A percentile compares a stretch with the other conserved stretches of the same genome.
Evolutionary conservation across 164 flowering plant species (phyloP).

Genomic region (Pachysandra terminalis): DNA sequence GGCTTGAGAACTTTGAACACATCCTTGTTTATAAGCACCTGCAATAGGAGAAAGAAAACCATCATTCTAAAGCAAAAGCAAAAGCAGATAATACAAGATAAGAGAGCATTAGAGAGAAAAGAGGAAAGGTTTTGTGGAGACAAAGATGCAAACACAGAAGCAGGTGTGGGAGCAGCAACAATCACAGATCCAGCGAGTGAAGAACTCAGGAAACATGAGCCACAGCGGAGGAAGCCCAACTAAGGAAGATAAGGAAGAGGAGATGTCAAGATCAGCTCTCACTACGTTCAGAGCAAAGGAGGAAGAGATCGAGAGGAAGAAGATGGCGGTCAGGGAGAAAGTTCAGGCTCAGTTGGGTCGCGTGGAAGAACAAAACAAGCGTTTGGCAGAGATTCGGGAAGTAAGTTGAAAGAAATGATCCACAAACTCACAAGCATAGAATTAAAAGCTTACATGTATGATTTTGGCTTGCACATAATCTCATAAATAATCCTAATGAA

Average conservation of each 20-base stretch:
- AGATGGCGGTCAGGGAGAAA: conserved; percentile 66
- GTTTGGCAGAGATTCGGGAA: conserved; percentile 69
- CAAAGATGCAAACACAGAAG: conserved; percentile 35
- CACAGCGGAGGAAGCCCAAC: conserved; percentile 30
- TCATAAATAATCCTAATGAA: no score
- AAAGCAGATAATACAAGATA: conserved; percentile 8
- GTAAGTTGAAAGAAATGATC: conserved; percentile 35
- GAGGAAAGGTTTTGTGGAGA: conserved; percentile 3
- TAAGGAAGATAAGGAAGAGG: conserved; percentile 64
- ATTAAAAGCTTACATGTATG: no score
- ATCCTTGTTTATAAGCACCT: conserved; percentile 30
- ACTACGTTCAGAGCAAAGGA: conserved; percentile 67
- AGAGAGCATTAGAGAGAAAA: conserved; percentile 17
- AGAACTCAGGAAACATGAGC: conserved; percentile 37
- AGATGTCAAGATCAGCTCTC: conserved; percentile 64
- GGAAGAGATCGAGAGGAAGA: conserved; percentile 90
- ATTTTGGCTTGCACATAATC: no score
- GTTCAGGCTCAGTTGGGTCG: conserved; percentile 78
- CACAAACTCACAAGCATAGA: neutral
- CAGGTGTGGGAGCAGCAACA: conserved; percentile 37
- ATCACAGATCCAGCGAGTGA: conserved; percentile 35
- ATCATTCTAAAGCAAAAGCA: conserved; percentile 25
- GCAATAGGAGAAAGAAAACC: conserved; percentile 30
- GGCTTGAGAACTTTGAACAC: conserved; percentile 24
- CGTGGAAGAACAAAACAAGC: conserved; percentile 73